Percentiles rank a stretch among this genome's conserved stretches.
These are phyloP conservation scores for Colletotrichum cuscutae DNA, from an alignment of 2,329 filamentous ascomycete genomes.

Conservation along the genomic window DNA sequence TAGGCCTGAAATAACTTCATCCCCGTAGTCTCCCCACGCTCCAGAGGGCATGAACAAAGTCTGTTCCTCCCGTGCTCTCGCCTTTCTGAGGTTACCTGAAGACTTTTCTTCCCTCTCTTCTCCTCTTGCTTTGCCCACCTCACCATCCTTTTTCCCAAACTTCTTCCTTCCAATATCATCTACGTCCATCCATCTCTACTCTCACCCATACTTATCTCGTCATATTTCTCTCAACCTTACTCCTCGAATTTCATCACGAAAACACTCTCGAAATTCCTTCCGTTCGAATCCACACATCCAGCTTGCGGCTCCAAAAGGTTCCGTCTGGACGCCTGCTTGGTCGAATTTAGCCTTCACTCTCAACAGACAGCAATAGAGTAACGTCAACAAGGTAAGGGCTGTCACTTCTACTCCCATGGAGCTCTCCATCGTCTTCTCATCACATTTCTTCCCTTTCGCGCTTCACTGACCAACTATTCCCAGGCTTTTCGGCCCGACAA, in stretches of 20 bases:
- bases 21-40: no score
- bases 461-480: not conserved
- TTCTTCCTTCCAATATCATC: not conserved
- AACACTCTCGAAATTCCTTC: not conserved
- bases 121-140: not conserved
- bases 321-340: not conserved
- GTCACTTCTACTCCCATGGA: not conserved
- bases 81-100: not conserved
- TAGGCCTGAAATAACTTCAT: not conserved
- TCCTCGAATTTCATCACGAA: not conserved
- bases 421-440: not conserved
- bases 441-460: not conserved
- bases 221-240: not conserved
- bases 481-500: not conserved
- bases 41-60: not conserved
- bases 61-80: not conserved
- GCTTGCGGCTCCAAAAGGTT: not conserved
- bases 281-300: not conserved
- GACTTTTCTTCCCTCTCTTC: not conserved
- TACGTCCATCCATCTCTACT: not conserved
- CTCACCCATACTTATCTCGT: not conserved
- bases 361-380: not conserved
- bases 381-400: not conserved
- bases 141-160: not conserved
- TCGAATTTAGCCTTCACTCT: not conserved